These are phyloP conservation scores for Didymella pomorum DNA, from an alignment of 2,329 filamentous ascomycete genomes.

Conservation along the genomic window DNA sequence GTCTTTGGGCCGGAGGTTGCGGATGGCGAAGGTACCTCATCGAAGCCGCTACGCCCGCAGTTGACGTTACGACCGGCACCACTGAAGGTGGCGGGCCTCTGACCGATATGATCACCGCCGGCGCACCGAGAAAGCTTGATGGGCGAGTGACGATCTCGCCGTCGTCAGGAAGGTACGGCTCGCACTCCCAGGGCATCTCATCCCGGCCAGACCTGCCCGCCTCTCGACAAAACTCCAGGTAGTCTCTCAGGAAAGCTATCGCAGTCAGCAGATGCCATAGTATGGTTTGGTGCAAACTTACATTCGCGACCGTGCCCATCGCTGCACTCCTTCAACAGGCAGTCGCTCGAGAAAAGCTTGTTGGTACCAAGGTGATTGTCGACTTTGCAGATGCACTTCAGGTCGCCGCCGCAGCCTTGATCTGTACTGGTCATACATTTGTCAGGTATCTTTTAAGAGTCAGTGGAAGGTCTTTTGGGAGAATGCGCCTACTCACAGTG, in stretches of 20 bases:
- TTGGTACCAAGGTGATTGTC: constrained; percentile 25
- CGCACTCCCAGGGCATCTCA: constrained; percentile 25
- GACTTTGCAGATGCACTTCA: constrained; percentile 29
- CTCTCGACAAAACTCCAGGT: constrained; percentile 21
- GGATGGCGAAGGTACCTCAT: background rate
- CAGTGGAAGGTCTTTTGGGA: background rate
- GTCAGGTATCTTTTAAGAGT: constrained; percentile 16
- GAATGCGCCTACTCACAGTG: background rate
- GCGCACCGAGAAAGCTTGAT: background rate
- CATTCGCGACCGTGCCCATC: constrained; percentile 20
- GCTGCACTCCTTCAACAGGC: constrained; percentile 24
- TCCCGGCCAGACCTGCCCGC: constrained; percentile 11
- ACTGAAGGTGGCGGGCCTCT: background rate
- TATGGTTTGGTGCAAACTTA: background rate
- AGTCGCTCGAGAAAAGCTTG: constrained; percentile 23
- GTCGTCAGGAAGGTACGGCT: constrained; percentile 21
- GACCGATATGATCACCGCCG: background rate
- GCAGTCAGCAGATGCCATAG: background rate
- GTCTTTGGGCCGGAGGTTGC: background rate
- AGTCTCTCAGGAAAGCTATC: constrained; percentile 24
- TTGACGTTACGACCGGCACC: background rate
- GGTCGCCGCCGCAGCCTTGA: constrained; percentile 18
- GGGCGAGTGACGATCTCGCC: background rate
- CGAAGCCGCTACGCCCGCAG: constrained; percentile 2
- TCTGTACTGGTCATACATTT: constrained; percentile 17